These are phyloP conservation scores for Cyclotella atomus DNA, from an alignment of 108 stramenopile species.

Conservation along the genomic window DNA sequence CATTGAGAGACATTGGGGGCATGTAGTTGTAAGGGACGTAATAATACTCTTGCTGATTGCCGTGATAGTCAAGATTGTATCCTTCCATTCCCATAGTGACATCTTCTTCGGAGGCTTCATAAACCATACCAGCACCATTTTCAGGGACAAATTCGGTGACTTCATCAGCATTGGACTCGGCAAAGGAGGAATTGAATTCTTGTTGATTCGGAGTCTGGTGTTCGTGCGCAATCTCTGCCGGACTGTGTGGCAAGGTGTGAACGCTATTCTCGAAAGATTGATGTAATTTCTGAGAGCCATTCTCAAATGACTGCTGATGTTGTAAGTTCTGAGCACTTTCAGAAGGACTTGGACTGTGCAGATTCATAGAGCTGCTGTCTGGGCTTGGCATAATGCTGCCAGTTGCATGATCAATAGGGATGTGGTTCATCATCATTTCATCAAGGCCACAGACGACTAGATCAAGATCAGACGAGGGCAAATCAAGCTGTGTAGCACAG, in stretches of 20 bases:
- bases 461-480: conserved; percentile 91
- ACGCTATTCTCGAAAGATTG: background rate
- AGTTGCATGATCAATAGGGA: conserved; percentile 3
- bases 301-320: background rate
- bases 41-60: conserved; percentile 39
- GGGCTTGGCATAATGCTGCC: background rate
- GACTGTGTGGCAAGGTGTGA: conserved; percentile 1
- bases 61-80: conserved; percentile 34
- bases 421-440: conserved; percentile 16
- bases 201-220: background rate
- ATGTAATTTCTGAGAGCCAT: too few species aligned
- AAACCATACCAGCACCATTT: background rate
- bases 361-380: background rate
- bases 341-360: background rate
- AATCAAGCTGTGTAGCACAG: conserved; percentile 84
- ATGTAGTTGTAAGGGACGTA: conserved; percentile 50
- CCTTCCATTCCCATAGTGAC: conserved; percentile 23
- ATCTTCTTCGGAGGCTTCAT: conserved; percentile 15
- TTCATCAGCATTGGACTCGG: background rate
- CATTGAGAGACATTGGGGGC: conserved; percentile 63
- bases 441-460: conserved; percentile 82
- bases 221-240: background rate
- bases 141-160: background rate
- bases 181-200: background rate
- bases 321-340: background rate